phyloP scores from a whole-genome alignment of 805 yeast genomes.

The Ogataea wickerhamii region DNA sequence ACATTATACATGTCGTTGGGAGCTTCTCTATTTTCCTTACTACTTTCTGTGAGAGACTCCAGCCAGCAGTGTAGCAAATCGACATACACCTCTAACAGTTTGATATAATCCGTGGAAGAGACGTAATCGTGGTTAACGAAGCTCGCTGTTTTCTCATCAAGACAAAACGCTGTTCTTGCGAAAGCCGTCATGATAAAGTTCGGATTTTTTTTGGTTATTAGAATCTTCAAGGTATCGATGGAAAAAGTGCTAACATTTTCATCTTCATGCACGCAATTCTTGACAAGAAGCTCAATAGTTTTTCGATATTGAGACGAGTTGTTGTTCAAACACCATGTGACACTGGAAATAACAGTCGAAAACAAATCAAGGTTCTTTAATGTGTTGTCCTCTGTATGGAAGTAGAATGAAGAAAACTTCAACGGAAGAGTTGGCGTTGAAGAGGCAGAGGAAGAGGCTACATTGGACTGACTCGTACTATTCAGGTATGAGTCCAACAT shows the following conservation, averaged over 20 bases:
- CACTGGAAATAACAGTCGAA: constrained; percentile 62
- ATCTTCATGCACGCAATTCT: constrained; percentile 71
- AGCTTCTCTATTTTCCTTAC: constrained; percentile 25
- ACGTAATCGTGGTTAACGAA: constrained; percentile 54
- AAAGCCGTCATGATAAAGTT: constrained; percentile 66
- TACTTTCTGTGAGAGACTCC: constrained; percentile 47
- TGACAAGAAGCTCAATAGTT: constrained; percentile 69
- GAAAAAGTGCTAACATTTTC: constrained; percentile 61
- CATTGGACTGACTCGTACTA: constrained; percentile 14
- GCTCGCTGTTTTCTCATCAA: constrained; percentile 65
- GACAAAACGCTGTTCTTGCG: constrained; percentile 73
- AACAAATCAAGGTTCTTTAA: constrained; percentile 53
- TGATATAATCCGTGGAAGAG: constrained; percentile 58
- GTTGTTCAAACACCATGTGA: constrained; percentile 63
- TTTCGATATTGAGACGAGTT: constrained; percentile 54
- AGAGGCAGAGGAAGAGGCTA: constrained; percentile 18
- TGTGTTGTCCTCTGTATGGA: constrained; percentile 33
- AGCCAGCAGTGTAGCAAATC: constrained; percentile 84
- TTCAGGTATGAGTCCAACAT: constrained; percentile 16
- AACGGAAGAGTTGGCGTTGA: constrained; percentile 30
- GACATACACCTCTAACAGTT: constrained; percentile 64
- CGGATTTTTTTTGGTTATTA: constrained; percentile 69
- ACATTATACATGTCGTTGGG: constrained; percentile 35
- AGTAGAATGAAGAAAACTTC: constrained; percentile 38
- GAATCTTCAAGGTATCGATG: constrained; percentile 53